A percentile compares a stretch with the other conserved stretches of the same genome.
phyloP scores from a whole-genome alignment of 2,329 filamentous ascomycete genomes.

The Stemphylium lycopersici region DNA sequence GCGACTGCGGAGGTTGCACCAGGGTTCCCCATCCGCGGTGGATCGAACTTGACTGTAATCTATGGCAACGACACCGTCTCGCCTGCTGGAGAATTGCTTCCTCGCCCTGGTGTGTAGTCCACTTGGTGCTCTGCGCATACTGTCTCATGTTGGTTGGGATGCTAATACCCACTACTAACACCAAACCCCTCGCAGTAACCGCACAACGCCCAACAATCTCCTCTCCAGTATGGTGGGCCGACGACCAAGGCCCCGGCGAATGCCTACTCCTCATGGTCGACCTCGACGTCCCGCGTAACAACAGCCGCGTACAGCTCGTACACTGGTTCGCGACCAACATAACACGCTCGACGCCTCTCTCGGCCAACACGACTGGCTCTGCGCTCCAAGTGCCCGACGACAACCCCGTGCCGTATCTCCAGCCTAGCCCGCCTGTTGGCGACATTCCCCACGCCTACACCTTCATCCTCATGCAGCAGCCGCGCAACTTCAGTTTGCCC shows the following conservation, averaged over 20 bases:
- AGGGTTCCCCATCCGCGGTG: conserved; percentile 33
- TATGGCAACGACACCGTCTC: conserved; percentile 43
- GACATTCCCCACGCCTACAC: conserved; percentile 41
- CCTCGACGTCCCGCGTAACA: conserved; percentile 42
- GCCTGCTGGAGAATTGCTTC: conserved; percentile 42
- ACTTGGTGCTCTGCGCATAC: not conserved
- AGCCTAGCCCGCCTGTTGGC: conserved; percentile 38
- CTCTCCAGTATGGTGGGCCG: conserved; percentile 21
- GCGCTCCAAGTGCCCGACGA: conserved; percentile 19
- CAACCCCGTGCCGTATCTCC: conserved; percentile 30
- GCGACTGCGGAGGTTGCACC: conserved; percentile 34
- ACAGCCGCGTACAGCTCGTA: conserved; percentile 37
- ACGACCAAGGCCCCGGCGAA: conserved; percentile 10
- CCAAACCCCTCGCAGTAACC: conserved; percentile 28
- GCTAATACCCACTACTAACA: conserved; percentile 9
- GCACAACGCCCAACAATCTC: conserved; percentile 32
- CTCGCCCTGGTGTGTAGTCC: conserved; percentile 33
- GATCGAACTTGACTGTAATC: conserved; percentile 27
- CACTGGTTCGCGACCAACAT: conserved; percentile 43
- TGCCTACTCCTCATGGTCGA: conserved; percentile 42
- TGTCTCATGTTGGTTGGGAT: not conserved
- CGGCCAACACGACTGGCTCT: conserved; percentile 8
- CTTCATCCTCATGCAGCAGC: conserved; percentile 36
- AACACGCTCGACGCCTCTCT: conserved; percentile 14
- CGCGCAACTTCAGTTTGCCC: conserved; percentile 35